Evolutionary conservation across 495 filamentous ascomycete species (phyloP).

Genomic region (Trypethelium eluteriae): DNA sequence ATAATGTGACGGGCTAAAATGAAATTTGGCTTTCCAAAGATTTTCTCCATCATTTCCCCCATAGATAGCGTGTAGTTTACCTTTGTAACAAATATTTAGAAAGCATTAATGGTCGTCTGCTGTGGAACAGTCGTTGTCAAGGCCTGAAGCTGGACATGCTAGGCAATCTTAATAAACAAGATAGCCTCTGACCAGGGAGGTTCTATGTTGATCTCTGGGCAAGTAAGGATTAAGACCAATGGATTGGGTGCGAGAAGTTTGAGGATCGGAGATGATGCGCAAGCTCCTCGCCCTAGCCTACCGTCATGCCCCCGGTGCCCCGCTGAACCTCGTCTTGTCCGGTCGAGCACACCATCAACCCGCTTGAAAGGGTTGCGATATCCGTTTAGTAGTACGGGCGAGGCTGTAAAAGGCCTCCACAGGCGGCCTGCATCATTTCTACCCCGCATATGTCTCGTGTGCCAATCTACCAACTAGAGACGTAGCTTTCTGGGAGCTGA

Average conservation of each 20-base stretch:
- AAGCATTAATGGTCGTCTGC: background rate
- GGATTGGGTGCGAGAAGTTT: background rate
- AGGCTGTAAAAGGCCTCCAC: background rate
- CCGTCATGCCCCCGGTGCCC: background rate
- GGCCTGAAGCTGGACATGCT: background rate
- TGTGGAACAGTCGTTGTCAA: background rate
- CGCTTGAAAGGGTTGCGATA: background rate
- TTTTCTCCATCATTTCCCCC: background rate
- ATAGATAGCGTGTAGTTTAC: conserved; percentile 7
- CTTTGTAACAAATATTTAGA: too few relatives aligned
- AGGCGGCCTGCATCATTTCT: background rate
- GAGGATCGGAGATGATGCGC: background rate
- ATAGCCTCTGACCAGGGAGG: background rate
- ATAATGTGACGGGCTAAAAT: conserved; percentile 69
- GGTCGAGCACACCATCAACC: background rate
- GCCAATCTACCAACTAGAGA: background rate
- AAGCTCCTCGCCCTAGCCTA: background rate
- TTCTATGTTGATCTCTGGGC: background rate
- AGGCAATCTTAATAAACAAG: background rate
- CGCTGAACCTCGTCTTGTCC: background rate
- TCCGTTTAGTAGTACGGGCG: background rate
- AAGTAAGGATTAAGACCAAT: background rate
- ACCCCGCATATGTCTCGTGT: background rate
- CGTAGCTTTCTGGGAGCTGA: background rate
- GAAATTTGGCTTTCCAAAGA: conserved; percentile 11